These are phyloP conservation scores for Neurospora sp. DNA, from an alignment of 495 filamentous ascomycete species.

Conservation along the genomic window DNA sequence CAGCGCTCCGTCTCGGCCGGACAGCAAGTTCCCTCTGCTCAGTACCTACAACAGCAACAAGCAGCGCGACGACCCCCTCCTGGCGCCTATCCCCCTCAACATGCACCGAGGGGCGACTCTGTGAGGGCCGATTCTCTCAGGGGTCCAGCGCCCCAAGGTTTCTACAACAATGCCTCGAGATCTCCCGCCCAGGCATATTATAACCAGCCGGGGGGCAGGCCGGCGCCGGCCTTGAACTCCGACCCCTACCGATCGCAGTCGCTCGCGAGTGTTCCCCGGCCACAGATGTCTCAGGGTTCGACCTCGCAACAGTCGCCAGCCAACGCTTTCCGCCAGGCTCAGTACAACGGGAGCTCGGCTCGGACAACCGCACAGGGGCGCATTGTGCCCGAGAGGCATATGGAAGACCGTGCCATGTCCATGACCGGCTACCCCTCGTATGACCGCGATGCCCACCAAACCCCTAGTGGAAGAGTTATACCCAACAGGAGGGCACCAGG, in stretches of 20 bases:
- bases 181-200: slow-evolving; percentile 47
- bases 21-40: slow-evolving; percentile 29
- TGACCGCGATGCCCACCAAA: slow-evolving; percentile 73
- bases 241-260: slow-evolving; percentile 85
- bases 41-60: slow-evolving; percentile 29
- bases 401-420: slow-evolving; percentile 87
- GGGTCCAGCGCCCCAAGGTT: slow-evolving; percentile 40
- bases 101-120: slow-evolving; percentile 2
- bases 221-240: slow-evolving; percentile 64
- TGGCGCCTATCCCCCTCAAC: slow-evolving; percentile 23
- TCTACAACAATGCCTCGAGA: slow-evolving; percentile 42
- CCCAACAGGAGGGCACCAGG: slow-evolving; percentile 45
- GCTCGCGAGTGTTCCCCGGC: slow-evolving; percentile 65
- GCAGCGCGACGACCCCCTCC: slow-evolving; percentile 43
- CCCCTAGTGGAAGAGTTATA: slow-evolving; percentile 84
- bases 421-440: slow-evolving; percentile 71
- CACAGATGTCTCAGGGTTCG: slow-evolving; percentile 53
- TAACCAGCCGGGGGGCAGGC: slow-evolving; percentile 33
- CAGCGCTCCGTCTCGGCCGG: slow-evolving; percentile 41
- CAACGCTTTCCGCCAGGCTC: slow-evolving; percentile 65
- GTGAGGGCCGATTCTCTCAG: slow-evolving; percentile 26
- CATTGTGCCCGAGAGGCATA: slow-evolving; percentile 75
- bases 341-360: slow-evolving; percentile 49
- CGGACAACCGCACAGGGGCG: slow-evolving; percentile 86
- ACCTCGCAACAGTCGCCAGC: slow-evolving; percentile 58